These are phyloP conservation scores for Penicillium oxalicum DNA, from an alignment of 2,329 filamentous ascomycete species.

Conservation along the genomic window DNA sequence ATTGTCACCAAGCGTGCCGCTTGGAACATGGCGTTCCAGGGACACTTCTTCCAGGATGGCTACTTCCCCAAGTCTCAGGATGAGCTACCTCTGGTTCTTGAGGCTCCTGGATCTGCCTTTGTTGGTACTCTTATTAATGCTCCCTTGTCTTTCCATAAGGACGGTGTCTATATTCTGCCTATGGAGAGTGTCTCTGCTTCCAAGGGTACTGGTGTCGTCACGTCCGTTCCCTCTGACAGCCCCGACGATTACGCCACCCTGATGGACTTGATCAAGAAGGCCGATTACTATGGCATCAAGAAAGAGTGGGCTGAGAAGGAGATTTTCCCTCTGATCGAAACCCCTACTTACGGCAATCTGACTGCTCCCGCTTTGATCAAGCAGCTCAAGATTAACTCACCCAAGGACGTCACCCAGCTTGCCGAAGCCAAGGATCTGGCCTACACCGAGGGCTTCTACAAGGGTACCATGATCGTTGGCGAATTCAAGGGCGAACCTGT, in stretches of 20 bases:
- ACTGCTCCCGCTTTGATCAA: constrained; percentile 79
- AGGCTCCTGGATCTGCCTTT: constrained; percentile 70
- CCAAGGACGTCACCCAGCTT: constrained; percentile 86
- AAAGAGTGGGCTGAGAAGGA: constrained; percentile 94
- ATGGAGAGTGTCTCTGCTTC: constrained; percentile 91
- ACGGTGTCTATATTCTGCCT: constrained; percentile 80
- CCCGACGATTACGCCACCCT: constrained; percentile 92
- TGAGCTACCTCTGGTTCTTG: constrained; percentile 65
- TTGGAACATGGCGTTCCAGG: constrained; percentile 95
- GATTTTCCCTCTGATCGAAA: constrained; percentile 82
- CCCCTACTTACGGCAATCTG: constrained; percentile 78
- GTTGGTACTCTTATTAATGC: constrained; percentile 86
- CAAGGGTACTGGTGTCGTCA: constrained; percentile 96
- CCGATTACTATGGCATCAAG: constrained; percentile 91
- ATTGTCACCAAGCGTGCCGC: constrained; percentile 76
- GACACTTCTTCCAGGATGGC: constrained; percentile 59
- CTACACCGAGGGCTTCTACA: constrained; percentile 97
- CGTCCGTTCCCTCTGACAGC: constrained; percentile 90
- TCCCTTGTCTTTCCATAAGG: constrained; percentile 76
- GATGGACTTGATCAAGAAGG: constrained; percentile 84
- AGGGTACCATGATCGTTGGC: constrained; percentile 81
- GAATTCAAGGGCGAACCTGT: constrained; percentile 85
- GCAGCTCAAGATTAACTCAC: constrained; percentile 91
- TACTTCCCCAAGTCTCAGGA: constrained; percentile 57
- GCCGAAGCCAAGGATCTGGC: constrained; percentile 92